Conservation (phyloP, 495 filamentous ascomycete species). For the Aspergillus avenaceus region DNA sequence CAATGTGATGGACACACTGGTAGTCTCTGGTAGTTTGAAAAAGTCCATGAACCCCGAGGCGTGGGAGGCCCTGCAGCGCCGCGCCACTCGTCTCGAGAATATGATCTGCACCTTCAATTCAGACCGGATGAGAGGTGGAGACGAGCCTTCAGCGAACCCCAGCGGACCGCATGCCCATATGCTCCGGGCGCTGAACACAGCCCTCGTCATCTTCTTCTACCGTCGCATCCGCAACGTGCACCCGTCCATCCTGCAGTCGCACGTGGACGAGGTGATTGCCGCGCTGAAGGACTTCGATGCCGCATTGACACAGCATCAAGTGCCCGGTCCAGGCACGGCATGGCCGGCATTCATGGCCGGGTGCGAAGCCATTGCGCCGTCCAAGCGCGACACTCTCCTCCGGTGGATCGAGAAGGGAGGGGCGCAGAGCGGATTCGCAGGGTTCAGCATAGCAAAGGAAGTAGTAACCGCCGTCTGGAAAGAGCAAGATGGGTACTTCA, state of each 20-base stretch:
- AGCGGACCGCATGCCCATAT: constrained; percentile 17
- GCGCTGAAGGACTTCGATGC: constrained; percentile 20
- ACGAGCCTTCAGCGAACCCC: constrained; percentile 12
- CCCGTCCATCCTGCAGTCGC: constrained; percentile 25
- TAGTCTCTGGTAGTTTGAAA: constrained; percentile 7
- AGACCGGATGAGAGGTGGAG: constrained; percentile 6
- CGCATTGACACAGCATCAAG: constrained; percentile 11
- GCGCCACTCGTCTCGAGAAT: constrained; percentile 28
- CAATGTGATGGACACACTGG: constrained; percentile 28
- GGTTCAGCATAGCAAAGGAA: constrained; percentile 19
- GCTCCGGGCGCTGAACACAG: constrained; percentile 25
- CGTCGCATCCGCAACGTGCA: constrained; percentile 26
- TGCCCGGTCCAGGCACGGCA: constrained; percentile 23
- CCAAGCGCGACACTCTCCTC: constrained; percentile 19
- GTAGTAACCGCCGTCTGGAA: constrained; percentile 27
- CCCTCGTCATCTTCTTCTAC: constrained; percentile 34
- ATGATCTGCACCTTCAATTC: constrained; percentile 30
- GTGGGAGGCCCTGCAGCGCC: constrained; percentile 29
- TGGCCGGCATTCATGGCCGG: constrained; percentile 36
- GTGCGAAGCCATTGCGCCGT: constrained; percentile 24
- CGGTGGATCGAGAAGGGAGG: constrained; percentile 21
- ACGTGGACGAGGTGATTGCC: constrained; percentile 30
- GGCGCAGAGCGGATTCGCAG: constrained; percentile 19
- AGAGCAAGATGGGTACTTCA: constrained; percentile 26
- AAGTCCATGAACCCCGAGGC: constrained; percentile 17